Evolutionary conservation across 2,329 filamentous ascomycete genomes (phyloP).

Genomic region (Pseudogymnoascus sp.): DNA sequence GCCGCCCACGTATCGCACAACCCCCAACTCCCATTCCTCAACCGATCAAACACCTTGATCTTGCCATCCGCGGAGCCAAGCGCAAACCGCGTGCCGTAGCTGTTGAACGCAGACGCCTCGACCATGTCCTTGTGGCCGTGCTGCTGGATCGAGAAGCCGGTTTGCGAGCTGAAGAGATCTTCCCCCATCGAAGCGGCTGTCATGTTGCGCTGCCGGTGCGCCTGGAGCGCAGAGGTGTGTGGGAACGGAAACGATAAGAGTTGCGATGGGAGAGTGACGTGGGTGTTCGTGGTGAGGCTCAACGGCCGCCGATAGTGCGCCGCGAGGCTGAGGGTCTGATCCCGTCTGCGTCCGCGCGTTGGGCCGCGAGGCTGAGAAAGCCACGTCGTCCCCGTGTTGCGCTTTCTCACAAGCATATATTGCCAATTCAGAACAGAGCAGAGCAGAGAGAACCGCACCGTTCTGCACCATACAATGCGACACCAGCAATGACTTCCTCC

Average conservation of each 20-base stretch:
- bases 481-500: conserved; percentile 13
- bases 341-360: background rate
- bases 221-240: background rate
- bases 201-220: background rate
- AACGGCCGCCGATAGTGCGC: background rate
- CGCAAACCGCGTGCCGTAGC: conserved; percentile 83
- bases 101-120: conserved; percentile 67
- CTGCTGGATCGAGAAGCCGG: conserved; percentile 44
- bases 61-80: conserved; percentile 88
- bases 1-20: conserved; percentile 82
- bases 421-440: background rate
- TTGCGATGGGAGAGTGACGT: background rate
- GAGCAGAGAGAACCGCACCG: background rate
- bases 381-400: background rate
- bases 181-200: background rate
- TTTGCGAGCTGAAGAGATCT: background rate
- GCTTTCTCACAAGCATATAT: too few relatives aligned
- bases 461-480: background rate
- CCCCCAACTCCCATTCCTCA: conserved; percentile 68
- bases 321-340: background rate
- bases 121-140: conserved; percentile 58
- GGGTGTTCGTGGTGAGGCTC: background rate
- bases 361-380: background rate
- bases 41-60: conserved; percentile 82
- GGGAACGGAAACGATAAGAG: background rate